Evolutionary conservation across 2,329 filamentous ascomycete species (phyloP).

Genomic region (Cladosporium sp.): DNA sequence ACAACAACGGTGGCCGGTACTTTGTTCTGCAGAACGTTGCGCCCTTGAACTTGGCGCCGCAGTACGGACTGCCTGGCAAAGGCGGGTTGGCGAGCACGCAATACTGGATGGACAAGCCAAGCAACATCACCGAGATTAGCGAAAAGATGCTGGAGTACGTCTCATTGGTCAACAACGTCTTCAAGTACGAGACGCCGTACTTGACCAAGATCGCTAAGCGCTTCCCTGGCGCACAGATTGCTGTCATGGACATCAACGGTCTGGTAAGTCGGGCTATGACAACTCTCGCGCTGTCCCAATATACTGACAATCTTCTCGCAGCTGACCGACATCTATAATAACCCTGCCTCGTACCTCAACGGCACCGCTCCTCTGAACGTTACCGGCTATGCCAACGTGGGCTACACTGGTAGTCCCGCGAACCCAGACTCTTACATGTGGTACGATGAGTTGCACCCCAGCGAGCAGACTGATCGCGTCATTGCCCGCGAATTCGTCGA

Average conservation of each 20-base stretch:
- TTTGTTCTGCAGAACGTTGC: slow-evolving; percentile 69
- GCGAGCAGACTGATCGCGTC: slow-evolving; percentile 56
- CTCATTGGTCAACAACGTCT: slow-evolving; percentile 48
- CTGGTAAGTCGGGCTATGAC: slow-evolving; percentile 39
- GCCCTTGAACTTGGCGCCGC: slow-evolving; percentile 63
- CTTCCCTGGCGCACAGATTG: slow-evolving; percentile 56
- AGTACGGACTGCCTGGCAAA: slow-evolving; percentile 55
- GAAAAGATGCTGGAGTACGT: slow-evolving; percentile 52
- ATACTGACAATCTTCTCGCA: slow-evolving; percentile 21
- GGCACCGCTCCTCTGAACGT: slow-evolving; percentile 60
- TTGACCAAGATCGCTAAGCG: slow-evolving; percentile 39
- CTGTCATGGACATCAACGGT: slow-evolving; percentile 63
- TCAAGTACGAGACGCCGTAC: slow-evolving; percentile 48
- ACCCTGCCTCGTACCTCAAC: slow-evolving; percentile 59
- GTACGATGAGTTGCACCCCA: slow-evolving; percentile 72
- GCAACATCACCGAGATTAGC: slow-evolving; percentile 48
- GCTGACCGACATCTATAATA: slow-evolving; percentile 60
- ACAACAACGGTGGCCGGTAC: slow-evolving; percentile 61
- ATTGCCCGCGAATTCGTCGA: slow-evolving; percentile 55
- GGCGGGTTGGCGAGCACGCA: slow-evolving; percentile 41
- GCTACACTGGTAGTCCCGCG: slow-evolving; percentile 31
- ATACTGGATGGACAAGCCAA: slow-evolving; percentile 46
- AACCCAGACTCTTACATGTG: slow-evolving; percentile 62
- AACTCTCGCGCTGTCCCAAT: too few relatives aligned
- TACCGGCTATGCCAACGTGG: slow-evolving; percentile 52